Base-by-base conservation (phyloP, 257 asterid genomes). In the Oldenlandia corymbosa region DNA sequence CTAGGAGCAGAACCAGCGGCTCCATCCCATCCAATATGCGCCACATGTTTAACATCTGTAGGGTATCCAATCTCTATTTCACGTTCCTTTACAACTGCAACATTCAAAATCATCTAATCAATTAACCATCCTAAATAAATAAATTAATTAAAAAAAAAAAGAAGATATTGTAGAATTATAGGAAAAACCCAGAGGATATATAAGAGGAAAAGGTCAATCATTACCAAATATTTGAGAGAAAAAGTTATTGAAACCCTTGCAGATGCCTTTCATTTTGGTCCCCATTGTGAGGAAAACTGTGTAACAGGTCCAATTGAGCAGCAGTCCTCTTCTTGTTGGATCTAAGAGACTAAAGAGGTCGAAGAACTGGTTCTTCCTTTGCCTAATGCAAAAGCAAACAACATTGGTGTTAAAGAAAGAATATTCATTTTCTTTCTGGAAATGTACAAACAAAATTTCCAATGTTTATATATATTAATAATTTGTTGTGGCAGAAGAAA, bases 21-120 rank as follows among this genome's bases (percentile, higher is more conserved):
- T 52, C 94, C 93, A 67, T 89, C 96, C 95, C 96, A 89, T 46
- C 96, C 96, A 71, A 89, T 84, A 68, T 89, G 96, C 24, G 95
- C 86, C 78, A 89, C 88, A 76, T 89, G 96, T 79, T 89, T 86
- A 69, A 86, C 96, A 70, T 89, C 91, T 49, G 95, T 89, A 3
- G 96, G 96, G 42, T 56, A 78, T 50, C 96, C 96, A 65, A 89
- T 89, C 73, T 89, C 95, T 8, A 86, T 78, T 71, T 89, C 94
- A 41, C 88, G 88, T 71, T 89, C 96, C 84, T 84, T 86, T 70
- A 86, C 88, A 67, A 84, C 95, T 84, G 34, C 73, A 75, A 62
- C 16, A 37, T 62, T 58, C 16, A 37, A 65, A 60, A 26, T 14
- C 43, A 31, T 41, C 21, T 63, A 13, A 4, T 41, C 51, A 50